phyloP scores from a whole-genome alignment of 1,284 basidiomycete species.

The Ustilago sp. region DNA sequence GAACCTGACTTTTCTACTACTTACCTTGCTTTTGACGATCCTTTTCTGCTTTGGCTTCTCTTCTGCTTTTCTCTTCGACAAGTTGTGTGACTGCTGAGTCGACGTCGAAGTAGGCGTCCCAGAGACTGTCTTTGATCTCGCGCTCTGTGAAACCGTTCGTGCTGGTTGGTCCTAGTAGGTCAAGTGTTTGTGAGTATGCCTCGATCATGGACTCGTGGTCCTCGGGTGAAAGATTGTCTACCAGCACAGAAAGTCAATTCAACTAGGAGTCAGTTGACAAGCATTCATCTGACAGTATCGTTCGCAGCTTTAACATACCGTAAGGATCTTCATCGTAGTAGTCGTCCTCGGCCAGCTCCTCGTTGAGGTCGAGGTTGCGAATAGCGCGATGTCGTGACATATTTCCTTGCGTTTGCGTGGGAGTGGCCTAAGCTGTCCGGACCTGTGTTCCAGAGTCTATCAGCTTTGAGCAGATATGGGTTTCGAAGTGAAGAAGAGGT shows the following conservation, averaged over 20 bases:
- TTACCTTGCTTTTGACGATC: slow-evolving; percentile 57
- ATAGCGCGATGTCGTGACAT: slow-evolving; percentile 81
- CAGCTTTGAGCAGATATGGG: not conserved
- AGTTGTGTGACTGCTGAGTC: slow-evolving; percentile 82
- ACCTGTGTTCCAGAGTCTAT: not conserved
- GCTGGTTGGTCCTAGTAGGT: slow-evolving; percentile 56
- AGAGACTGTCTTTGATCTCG: slow-evolving; percentile 81
- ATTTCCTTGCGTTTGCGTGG: not conserved
- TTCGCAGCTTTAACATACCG: slow-evolving; percentile 23
- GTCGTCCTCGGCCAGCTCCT: slow-evolving; percentile 77
- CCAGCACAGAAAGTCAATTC: not conserved
- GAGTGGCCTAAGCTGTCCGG: not conserved
- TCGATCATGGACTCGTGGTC: slow-evolving; percentile 59
- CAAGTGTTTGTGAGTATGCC: slow-evolving; percentile 50
- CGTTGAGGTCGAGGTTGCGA: slow-evolving; percentile 87
- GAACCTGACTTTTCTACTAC: slow-evolving; percentile 26
- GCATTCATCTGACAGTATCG: not conserved
- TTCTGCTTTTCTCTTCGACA: slow-evolving; percentile 58
- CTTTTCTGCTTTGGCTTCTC: slow-evolving; percentile 54
- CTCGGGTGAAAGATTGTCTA: slow-evolving; percentile 61
- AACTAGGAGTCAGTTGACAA: not conserved
- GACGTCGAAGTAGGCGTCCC: slow-evolving; percentile 89
- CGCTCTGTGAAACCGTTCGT: slow-evolving; percentile 60
- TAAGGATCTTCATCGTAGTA: slow-evolving; percentile 70
- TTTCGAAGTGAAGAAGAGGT: not conserved